Percentiles rank a stretch among this genome's conserved stretches.
Conservation (phyloP, 345 rosid species). For the Eucalyptus rudis region DNA sequence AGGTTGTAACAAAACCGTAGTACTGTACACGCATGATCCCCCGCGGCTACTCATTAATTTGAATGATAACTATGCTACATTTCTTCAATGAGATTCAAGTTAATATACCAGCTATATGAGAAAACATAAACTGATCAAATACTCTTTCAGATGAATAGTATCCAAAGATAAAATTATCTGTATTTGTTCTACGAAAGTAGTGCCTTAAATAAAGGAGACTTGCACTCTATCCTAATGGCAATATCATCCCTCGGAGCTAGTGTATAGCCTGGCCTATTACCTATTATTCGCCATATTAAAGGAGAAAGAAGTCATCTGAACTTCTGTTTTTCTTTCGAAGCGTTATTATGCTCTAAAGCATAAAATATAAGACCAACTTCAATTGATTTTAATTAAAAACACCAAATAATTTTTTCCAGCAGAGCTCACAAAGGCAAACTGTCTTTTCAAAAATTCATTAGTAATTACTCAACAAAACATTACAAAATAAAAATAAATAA, state of each 20-base stretch:
- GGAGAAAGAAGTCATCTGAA: background rate
- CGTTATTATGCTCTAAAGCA: background rate
- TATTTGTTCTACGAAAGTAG: background rate
- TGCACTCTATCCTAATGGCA: background rate
- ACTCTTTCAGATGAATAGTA: background rate
- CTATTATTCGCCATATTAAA: background rate
- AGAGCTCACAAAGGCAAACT: background rate
- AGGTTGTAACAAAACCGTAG: background rate
- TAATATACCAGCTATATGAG: background rate
- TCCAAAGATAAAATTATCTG: background rate
- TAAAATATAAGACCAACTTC: background rate
- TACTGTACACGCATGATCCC: background rate
- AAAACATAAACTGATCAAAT: background rate
- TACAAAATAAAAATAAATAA: background rate
- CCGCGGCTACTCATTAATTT: background rate
- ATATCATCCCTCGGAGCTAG: background rate
- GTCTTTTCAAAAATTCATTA: background rate
- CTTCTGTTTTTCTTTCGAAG: background rate
- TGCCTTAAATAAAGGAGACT: background rate
- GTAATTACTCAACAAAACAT: background rate
- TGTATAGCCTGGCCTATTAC: background rate
- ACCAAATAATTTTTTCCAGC: background rate
- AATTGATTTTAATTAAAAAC: background rate
- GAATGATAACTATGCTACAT: background rate
- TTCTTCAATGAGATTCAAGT: background rate